phyloP scores from a whole-genome alignment of 495 filamentous ascomycete genomes.

The Xylaria castorea region DNA sequence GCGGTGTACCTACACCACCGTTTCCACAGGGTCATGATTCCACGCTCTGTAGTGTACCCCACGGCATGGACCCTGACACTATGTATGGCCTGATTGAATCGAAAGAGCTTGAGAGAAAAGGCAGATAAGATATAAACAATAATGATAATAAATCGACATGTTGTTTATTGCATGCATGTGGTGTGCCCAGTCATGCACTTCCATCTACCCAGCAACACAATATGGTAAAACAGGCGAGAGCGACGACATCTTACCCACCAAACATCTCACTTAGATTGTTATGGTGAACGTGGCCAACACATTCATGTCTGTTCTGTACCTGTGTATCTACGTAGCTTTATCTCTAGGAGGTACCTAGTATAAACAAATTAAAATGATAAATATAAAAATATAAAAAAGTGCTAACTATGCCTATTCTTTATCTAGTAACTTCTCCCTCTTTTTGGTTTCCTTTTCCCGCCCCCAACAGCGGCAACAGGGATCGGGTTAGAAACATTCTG shows the following conservation, averaged over 20 bases:
- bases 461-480: slow-evolving; percentile 3
- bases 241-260: slow-evolving; percentile 11
- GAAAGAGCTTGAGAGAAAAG: background rate
- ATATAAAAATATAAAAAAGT: background rate
- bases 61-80: slow-evolving; percentile 15
- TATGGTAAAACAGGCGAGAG: slow-evolving; percentile 4
- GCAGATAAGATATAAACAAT: too few species aligned
- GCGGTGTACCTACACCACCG: background rate
- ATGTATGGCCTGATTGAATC: slow-evolving; percentile 25
- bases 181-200: slow-evolving; percentile 13
- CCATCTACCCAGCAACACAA: slow-evolving; percentile 17
- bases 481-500: background rate
- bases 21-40: slow-evolving; percentile 10
- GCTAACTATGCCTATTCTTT: background rate
- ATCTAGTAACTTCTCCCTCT: background rate
- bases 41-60: slow-evolving; percentile 22
- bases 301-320: background rate
- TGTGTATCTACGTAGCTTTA: background rate
- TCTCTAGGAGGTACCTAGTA: background rate
- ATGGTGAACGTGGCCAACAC: background rate
- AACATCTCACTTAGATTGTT: slow-evolving; percentile 8
- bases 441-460: background rate
- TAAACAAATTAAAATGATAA: background rate
- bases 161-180: background rate
- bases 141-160: slow-evolving; percentile 15